phyloP scores from a whole-genome alignment of 176 grass and related monocot genomes.

The Rhynchospora pubera region DNA sequence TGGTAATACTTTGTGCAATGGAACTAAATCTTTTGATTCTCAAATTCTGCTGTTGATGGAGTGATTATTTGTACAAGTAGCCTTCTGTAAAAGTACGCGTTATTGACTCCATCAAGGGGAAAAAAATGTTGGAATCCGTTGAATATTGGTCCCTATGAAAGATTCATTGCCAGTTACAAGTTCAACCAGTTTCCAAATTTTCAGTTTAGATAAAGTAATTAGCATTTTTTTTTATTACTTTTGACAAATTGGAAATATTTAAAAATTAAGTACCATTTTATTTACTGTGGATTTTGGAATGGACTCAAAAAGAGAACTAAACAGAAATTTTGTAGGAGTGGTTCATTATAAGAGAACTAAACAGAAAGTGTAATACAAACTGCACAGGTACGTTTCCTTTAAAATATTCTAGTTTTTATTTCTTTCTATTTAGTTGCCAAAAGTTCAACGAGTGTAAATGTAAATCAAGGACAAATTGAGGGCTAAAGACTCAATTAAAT shows the following conservation, averaged over 20 bases:
- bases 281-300: background rate
- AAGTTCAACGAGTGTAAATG: too few relatives aligned
- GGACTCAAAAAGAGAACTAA: too few relatives aligned
- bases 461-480: too few relatives aligned
- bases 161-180: background rate
- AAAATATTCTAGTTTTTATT: too few relatives aligned
- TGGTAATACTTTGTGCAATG: background rate
- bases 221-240: background rate
- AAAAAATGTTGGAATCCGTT: too few relatives aligned
- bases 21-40: background rate
- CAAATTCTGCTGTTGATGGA: background rate
- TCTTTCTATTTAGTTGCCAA: too few relatives aligned
- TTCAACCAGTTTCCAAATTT: background rate
- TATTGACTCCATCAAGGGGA: background rate
- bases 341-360: too few relatives aligned
- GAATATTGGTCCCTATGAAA: too few relatives aligned
- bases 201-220: background rate
- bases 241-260: background rate
- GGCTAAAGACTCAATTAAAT: too few relatives aligned
- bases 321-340: too few relatives aligned
- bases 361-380: conserved; percentile 53
- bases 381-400: conserved; percentile 36
- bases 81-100: background rate
- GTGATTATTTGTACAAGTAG: background rate
- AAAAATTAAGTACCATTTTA: background rate